phyloP scores from a whole-genome alignment of 2,329 filamentous ascomycete species.

The Periconia sp. region DNA sequence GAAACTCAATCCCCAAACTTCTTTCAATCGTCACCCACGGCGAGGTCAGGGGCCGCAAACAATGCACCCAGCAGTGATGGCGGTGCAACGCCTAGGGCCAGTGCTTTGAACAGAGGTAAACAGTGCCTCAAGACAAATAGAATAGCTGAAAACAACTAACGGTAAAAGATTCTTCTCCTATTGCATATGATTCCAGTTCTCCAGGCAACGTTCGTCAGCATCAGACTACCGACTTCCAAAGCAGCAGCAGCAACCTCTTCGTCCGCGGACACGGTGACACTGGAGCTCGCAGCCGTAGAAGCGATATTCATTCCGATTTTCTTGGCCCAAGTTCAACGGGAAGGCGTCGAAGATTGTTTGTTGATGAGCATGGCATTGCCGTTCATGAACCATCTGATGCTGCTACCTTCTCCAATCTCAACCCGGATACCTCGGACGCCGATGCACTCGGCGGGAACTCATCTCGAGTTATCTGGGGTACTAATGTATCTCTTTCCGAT shows the following conservation, averaged over 20 bases:
- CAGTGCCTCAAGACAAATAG: background rate
- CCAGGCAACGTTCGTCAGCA: constrained; percentile 65
- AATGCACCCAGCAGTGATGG: constrained; percentile 56
- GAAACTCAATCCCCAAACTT: constrained; percentile 73
- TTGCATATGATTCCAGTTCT: constrained; percentile 87
- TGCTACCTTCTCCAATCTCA: constrained; percentile 65
- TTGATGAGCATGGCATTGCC: constrained; percentile 65
- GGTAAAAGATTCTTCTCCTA: constrained; percentile 79
- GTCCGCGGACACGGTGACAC: constrained; percentile 62
- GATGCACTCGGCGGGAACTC: constrained; percentile 81
- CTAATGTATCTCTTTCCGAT: constrained; percentile 91
- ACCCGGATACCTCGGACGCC: constrained; percentile 90
- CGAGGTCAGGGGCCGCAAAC: constrained; percentile 42
- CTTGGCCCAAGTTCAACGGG: constrained; percentile 43
- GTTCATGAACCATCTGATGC: constrained; percentile 58
- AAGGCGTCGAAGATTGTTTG: constrained; percentile 62
- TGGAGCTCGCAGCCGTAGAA: constrained; percentile 68
- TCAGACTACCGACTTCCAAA: constrained; percentile 71
- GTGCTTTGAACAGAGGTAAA: constrained; percentile 63
- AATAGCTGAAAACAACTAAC: constrained; percentile 12
- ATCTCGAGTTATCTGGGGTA: constrained; percentile 90
- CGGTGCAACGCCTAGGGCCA: constrained; percentile 72
- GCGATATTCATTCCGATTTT: constrained; percentile 84
- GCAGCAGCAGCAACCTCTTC: constrained; percentile 85
- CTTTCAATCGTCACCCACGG: constrained; percentile 65